phyloP scores from a whole-genome alignment of 164 flowering plant species.

The Vitis cinerea region DNA sequence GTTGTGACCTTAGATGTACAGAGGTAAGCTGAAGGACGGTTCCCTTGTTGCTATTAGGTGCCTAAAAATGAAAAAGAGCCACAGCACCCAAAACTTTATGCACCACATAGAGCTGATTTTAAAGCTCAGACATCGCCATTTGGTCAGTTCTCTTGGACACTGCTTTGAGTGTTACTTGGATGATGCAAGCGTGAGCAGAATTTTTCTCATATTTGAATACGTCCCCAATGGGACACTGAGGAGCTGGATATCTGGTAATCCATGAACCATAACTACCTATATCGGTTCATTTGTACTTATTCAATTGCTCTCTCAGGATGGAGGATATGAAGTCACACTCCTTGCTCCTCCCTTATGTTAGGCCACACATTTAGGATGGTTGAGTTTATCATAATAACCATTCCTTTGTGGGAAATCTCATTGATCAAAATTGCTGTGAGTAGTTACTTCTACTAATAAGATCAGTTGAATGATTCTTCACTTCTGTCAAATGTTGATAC shows the following conservation, averaged over 20 bases:
- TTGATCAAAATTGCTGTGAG: too few species aligned
- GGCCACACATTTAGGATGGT: neutral
- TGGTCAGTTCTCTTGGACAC: slow-evolving; percentile 92
- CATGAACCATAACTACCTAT: neutral
- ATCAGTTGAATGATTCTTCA: too few species aligned
- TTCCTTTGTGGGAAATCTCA: too few species aligned
- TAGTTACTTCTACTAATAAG: too few species aligned
- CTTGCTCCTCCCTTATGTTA: neutral
- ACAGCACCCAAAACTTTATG: slow-evolving; percentile 60
- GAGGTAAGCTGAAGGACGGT: slow-evolving; percentile 74
- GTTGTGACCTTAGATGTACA: slow-evolving; percentile 66
- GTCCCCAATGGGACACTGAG: slow-evolving; percentile 80
- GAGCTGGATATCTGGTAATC: slow-evolving; percentile 72
- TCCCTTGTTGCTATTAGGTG: slow-evolving; percentile 81
- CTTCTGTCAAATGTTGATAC: too few species aligned
- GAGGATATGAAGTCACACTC: neutral
- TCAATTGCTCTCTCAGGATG: neutral
- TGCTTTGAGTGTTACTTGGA: slow-evolving; percentile 92
- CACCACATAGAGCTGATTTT: slow-evolving; percentile 77
- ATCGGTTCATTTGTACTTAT: neutral
- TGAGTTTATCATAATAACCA: too few species aligned
- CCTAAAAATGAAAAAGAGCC: slow-evolving; percentile 66
- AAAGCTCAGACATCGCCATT: slow-evolving; percentile 84
- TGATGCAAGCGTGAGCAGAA: slow-evolving; percentile 87
- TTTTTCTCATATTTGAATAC: slow-evolving; percentile 84